Percentiles rank a stretch among this genome's conserved stretches.
Evolutionary conservation across 2,329 filamentous ascomycete species (phyloP).

Genomic region (Paraconiothyrium brasiliense): DNA sequence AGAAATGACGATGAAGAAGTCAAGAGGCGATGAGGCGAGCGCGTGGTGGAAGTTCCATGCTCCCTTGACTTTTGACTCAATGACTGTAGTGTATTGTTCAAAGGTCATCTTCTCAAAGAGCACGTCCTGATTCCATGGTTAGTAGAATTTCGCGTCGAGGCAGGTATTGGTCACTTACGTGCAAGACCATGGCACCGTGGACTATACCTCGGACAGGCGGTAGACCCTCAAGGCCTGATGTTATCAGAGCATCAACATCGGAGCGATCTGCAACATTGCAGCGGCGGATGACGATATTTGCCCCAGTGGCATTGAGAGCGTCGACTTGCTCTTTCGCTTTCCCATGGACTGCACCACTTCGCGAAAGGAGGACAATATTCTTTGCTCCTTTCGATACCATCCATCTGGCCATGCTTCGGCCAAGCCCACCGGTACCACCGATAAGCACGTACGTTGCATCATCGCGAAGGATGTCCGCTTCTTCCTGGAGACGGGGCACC

Average conservation of each 20-base stretch:
- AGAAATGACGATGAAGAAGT: slow-evolving; percentile 53
- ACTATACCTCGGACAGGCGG: slow-evolving; percentile 38
- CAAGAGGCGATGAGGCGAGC: slow-evolving; percentile 31
- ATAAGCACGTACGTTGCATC: slow-evolving; percentile 40
- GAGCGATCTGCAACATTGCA: slow-evolving; percentile 29
- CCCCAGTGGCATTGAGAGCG: slow-evolving; percentile 23
- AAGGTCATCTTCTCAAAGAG: slow-evolving; percentile 34
- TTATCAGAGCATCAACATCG: slow-evolving; percentile 22
- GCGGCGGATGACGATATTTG: slow-evolving; percentile 26
- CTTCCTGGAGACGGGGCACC: slow-evolving; percentile 22
- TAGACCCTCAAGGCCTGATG: slow-evolving; percentile 22
- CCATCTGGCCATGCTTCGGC: slow-evolving; percentile 36
- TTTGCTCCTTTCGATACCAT: slow-evolving; percentile 37
- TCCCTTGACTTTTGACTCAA: slow-evolving; percentile 32
- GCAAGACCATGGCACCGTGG: slow-evolving; percentile 40
- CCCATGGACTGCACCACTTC: slow-evolving; percentile 25
- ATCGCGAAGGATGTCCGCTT: slow-evolving; percentile 1
- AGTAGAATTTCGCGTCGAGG: neutral
- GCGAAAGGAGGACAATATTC: slow-evolving; percentile 35
- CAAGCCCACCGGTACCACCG: slow-evolving; percentile 41
- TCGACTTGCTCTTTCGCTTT: slow-evolving; percentile 27
- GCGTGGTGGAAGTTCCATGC: slow-evolving; percentile 33
- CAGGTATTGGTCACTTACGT: slow-evolving; percentile 20
- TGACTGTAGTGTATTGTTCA: slow-evolving; percentile 27
- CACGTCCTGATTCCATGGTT: slow-evolving; percentile 23